These are phyloP conservation scores for Taiozyma sp. DNA, from an alignment of 1,139 yeast species.

Conservation along the genomic window DNA sequence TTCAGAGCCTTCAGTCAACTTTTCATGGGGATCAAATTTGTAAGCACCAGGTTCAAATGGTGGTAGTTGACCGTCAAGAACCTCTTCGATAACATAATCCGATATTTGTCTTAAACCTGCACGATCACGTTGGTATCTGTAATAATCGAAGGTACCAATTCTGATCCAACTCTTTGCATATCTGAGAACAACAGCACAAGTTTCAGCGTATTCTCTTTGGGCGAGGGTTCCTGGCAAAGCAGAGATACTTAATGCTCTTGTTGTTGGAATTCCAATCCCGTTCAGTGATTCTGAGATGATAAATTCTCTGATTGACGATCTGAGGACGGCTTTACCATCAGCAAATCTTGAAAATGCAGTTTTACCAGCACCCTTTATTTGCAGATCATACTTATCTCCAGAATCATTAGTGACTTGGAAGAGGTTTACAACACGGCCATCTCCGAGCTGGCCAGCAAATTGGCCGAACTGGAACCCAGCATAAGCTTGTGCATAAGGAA, in stretches of 20 bases:
- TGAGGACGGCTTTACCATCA: conserved; percentile 89
- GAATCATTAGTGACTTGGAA: conserved; percentile 52
- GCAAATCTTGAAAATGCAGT: conserved; percentile 95
- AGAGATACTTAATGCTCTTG: conserved; percentile 75
- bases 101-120: conserved; percentile 55
- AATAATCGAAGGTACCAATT: conserved; percentile 84
- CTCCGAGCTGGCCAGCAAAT: conserved; percentile 97
- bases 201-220: conserved; percentile 63
- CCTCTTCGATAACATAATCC: conserved; percentile 66
- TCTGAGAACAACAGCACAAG: conserved; percentile 80
- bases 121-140: conserved; percentile 68
- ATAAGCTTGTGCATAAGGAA: conserved; percentile 86
- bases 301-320: conserved; percentile 86
- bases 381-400: conserved; percentile 50
- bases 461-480: conserved; percentile 97
- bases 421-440: conserved; percentile 82
- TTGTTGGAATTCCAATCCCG: conserved; percentile 81
- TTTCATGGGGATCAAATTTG: conserved; percentile 20
- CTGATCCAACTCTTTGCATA: conserved; percentile 87
- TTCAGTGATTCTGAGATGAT: conserved; percentile 76
- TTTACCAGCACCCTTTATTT: conserved; percentile 85
- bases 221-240: conserved; percentile 73
- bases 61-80: conserved; percentile 41
- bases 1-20: conserved; percentile 8
- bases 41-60: conserved; percentile 27